These are phyloP conservation scores for Monascus ruber DNA, from an alignment of 2,329 filamentous ascomycete genomes.

Conservation along the genomic window DNA sequence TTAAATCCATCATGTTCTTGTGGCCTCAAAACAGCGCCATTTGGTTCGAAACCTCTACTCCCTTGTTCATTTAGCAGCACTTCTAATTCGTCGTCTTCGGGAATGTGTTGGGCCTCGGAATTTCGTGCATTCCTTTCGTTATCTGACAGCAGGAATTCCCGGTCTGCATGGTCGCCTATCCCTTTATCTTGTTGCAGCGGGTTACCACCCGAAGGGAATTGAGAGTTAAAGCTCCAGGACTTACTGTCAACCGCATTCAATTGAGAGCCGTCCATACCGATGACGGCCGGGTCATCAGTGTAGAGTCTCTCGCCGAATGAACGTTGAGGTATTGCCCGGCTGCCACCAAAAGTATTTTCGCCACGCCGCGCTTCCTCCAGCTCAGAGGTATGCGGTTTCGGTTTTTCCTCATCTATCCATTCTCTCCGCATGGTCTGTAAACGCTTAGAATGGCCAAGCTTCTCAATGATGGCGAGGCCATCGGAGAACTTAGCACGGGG, in stretches of 20 bases:
- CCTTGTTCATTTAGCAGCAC: conserved; percentile 42
- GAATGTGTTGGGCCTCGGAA: conserved; percentile 8
- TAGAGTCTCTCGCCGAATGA: background rate
- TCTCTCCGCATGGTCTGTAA: conserved; percentile 64
- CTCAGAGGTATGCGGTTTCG: conserved; percentile 7
- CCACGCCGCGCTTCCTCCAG: conserved; percentile 1
- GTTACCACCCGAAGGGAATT: background rate
- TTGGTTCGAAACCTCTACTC: conserved; percentile 1
- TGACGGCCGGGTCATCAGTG: no score
- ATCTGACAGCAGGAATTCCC: conserved; percentile 21
- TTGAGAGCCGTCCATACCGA: background rate
- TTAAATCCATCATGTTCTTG: conserved; percentile 31
- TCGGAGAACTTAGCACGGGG: conserved; percentile 91
- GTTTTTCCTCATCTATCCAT: conserved; percentile 66
- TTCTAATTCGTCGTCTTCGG: conserved; percentile 41
- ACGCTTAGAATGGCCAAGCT: conserved; percentile 73
- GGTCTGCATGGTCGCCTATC: conserved; percentile 3
- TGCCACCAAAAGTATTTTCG: background rate
- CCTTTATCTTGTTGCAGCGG: background rate
- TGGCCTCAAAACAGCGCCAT: background rate
- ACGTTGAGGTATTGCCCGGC: background rate
- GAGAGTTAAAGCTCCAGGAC: background rate
- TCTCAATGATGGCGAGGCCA: conserved; percentile 81
- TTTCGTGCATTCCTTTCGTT: conserved; percentile 7
- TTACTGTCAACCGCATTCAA: background rate